phyloP scores from a whole-genome alignment of 495 filamentous ascomycete genomes.

The Platismatia glauca region DNA sequence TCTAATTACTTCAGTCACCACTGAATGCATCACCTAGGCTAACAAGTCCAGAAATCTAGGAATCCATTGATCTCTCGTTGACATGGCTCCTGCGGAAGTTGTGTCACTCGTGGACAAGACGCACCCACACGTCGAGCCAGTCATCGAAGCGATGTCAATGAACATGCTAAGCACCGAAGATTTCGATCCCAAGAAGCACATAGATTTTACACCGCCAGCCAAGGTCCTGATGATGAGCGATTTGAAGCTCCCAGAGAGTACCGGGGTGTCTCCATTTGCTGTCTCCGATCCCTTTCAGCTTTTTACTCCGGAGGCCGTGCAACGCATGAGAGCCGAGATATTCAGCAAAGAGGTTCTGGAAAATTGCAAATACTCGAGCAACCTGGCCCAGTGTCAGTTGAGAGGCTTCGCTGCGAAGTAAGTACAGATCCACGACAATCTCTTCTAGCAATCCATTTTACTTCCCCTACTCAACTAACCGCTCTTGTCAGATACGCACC shows the following conservation, averaged over 20 bases:
- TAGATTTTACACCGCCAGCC: constrained; percentile 43
- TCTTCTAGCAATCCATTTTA: neutral
- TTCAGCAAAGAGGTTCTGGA: constrained; percentile 53
- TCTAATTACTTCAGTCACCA: neutral
- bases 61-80: neutral
- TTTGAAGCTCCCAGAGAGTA: constrained; percentile 44
- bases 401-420: constrained; percentile 63
- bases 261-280: constrained; percentile 55
- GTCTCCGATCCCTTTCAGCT: constrained; percentile 66
- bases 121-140: constrained; percentile 21
- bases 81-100: constrained; percentile 23
- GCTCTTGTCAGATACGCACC: constrained; percentile 42
- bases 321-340: constrained; percentile 58
- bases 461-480: neutral
- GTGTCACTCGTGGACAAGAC: constrained; percentile 13
- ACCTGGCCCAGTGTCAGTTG: constrained; percentile 56
- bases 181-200: constrained; percentile 49
- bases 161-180: constrained; percentile 19
- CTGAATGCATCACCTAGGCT: neutral
- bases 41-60: neutral
- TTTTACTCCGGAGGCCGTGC: constrained; percentile 58
- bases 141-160: constrained; percentile 20
- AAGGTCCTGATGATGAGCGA: constrained; percentile 53
- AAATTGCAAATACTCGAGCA: constrained; percentile 56
- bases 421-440: constrained; percentile 21